Evolutionary conservation across 2,329 filamentous ascomycete genomes (phyloP).

Genomic region (Venturiaceae sp.): DNA sequence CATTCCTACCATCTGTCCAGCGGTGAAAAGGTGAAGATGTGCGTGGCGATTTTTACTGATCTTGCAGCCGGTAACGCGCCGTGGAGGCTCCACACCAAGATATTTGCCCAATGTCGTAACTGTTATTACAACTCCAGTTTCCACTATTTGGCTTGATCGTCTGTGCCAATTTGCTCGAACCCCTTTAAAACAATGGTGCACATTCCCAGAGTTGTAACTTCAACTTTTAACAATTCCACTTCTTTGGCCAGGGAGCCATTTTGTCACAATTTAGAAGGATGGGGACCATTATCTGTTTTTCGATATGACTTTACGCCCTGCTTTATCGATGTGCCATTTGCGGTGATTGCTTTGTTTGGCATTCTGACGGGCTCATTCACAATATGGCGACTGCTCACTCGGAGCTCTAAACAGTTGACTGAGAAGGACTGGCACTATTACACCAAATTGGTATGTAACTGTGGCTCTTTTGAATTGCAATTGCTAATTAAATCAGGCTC

Average conservation of each 20-base stretch:
- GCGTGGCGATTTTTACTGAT: background rate
- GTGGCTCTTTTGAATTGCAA: background rate
- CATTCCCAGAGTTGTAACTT: background rate
- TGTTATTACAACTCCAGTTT: background rate
- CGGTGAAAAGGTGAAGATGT: background rate
- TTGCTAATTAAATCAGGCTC: background rate
- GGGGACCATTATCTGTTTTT: background rate
- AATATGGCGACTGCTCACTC: background rate
- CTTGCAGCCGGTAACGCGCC: constrained; percentile 2
- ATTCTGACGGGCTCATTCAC: background rate
- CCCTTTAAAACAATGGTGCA: background rate
- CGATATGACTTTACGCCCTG: constrained; percentile 7
- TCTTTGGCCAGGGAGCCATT: background rate
- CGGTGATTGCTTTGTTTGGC: background rate
- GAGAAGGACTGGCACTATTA: constrained; percentile 8
- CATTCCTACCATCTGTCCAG: background rate
- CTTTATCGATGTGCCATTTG: constrained; percentile 4
- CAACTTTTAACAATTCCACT: background rate
- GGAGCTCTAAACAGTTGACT: constrained; percentile 3
- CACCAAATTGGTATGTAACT: constrained; percentile 4
- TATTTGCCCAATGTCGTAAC: background rate
- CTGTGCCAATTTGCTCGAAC: background rate
- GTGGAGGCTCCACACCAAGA: background rate
- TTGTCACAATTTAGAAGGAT: constrained; percentile 7
- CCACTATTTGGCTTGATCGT: background rate